phyloP scores from a whole-genome alignment of 768 basidiomycete species.

The Lactarius sp. region DNA sequence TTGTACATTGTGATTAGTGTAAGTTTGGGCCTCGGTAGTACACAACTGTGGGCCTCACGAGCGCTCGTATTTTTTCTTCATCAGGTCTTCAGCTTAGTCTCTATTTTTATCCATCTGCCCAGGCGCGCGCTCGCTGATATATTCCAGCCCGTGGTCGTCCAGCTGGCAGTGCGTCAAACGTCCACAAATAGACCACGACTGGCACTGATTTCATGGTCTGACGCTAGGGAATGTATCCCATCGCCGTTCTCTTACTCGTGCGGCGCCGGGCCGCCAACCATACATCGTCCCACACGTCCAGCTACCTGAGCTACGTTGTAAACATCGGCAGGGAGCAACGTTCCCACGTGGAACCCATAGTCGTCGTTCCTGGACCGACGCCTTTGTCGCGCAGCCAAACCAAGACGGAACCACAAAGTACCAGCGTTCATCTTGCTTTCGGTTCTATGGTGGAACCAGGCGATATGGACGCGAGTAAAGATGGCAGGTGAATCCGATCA shows the following conservation, averaged over 20 bases:
- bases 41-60: background rate
- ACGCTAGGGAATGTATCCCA: constrained; percentile 11
- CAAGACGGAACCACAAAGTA: background rate
- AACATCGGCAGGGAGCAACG: background rate
- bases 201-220: background rate
- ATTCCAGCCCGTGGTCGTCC: background rate
- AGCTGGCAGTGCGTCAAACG: constrained; percentile 1
- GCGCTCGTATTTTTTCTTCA: too few species aligned
- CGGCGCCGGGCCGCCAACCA: background rate
- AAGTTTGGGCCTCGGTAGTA: background rate
- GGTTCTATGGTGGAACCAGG: background rate
- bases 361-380: background rate
- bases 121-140: background rate
- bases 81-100: background rate
- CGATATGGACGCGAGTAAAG: background rate
- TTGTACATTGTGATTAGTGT: constrained; percentile 10
- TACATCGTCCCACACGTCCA: background rate
- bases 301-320: background rate
- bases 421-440: background rate
- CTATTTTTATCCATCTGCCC: background rate
- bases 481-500: background rate
- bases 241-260: constrained; percentile 3
- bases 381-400: too few species aligned
- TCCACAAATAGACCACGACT: background rate
- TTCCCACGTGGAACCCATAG: background rate